These are phyloP conservation scores for Lolium multiflorum DNA, from an alignment of 176 grass and related monocot genomes.

Conservation along the genomic window DNA sequence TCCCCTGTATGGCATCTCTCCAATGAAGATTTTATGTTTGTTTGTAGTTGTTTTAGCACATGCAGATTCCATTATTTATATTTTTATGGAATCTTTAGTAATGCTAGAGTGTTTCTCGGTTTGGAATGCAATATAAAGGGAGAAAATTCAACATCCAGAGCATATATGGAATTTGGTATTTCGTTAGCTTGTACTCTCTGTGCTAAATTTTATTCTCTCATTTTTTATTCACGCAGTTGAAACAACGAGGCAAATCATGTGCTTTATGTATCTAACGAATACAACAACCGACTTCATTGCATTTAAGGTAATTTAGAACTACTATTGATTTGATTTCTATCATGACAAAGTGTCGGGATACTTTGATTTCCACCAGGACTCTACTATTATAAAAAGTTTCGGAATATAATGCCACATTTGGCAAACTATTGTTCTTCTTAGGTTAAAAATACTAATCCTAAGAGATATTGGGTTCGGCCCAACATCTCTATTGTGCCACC, in stretches of 20 bases:
- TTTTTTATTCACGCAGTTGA: constrained; percentile 51
- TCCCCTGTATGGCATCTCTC: constrained; percentile 61
- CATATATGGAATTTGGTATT: not conserved
- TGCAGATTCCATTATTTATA: not conserved
- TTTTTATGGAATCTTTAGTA: not conserved
- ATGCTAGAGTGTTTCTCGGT: constrained; percentile 3
- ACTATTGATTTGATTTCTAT: not conserved
- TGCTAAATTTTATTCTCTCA: not conserved
- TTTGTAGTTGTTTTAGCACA: constrained; percentile 31
- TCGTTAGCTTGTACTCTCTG: not conserved
- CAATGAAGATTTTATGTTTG: constrained; percentile 1
- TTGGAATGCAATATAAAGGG: not conserved
- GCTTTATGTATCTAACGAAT: constrained; percentile 73
- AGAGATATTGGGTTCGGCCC: constrained; percentile 83
- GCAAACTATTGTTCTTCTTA: constrained; percentile 40
- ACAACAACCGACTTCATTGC: constrained; percentile 68
- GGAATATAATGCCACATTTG: constrained; percentile 19
- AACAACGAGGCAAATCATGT: constrained; percentile 79
- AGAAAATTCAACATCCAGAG: not conserved
- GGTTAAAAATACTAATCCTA: constrained; percentile 92
- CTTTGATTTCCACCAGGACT: not conserved
- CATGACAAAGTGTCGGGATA: not conserved
- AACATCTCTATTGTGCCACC: constrained; percentile 76
- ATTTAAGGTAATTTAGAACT: constrained; percentile 65
- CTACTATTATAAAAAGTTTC: not conserved